Conservation (phyloP, 805 yeast species). For the Yamadazyma insecticola region DNA sequence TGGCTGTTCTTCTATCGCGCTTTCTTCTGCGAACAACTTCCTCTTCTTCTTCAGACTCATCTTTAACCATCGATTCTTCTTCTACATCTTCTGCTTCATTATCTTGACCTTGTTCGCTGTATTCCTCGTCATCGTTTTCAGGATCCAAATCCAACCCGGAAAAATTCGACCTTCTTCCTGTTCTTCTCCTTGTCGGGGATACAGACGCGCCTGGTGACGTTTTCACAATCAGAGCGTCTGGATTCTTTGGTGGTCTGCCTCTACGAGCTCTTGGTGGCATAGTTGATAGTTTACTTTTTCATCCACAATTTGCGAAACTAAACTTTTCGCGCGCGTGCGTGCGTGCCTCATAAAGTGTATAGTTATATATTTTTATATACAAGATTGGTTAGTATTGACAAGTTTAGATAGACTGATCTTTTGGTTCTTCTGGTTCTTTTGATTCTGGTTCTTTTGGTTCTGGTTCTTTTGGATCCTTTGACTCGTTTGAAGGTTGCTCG, state of each 20-base stretch:
- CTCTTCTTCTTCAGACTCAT: conserved; percentile 11
- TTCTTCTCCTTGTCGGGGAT: conserved; percentile 7
- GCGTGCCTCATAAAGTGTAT: too few relatives aligned
- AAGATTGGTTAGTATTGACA: too few relatives aligned
- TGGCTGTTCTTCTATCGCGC: too few relatives aligned
- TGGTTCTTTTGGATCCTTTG: too few relatives aligned
- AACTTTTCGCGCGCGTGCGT: too few relatives aligned
- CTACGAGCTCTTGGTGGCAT: conserved; percentile 7
- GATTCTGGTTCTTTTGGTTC: too few relatives aligned
- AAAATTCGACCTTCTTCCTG: conserved; percentile 9
- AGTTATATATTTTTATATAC: too few relatives aligned
- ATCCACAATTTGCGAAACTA: too few relatives aligned
- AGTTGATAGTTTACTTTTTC: neutral
- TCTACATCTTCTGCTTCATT: conserved; percentile 12
- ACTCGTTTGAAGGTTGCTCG: too few relatives aligned
- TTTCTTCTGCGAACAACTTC: conserved; percentile 11
- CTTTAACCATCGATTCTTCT: conserved; percentile 14
- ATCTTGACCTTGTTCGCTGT: conserved; percentile 12
- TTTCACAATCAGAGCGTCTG: neutral
- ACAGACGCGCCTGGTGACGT: neutral
- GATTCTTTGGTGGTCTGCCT: conserved; percentile 1
- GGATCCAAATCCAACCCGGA: too few relatives aligned
- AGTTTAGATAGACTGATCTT: too few relatives aligned
- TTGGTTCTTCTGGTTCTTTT: too few relatives aligned
- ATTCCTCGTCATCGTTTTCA: conserved; percentile 16